Conservation (phyloP, 1,139 yeast genomes). For the Protomyces arabidopsidicola region DNA sequence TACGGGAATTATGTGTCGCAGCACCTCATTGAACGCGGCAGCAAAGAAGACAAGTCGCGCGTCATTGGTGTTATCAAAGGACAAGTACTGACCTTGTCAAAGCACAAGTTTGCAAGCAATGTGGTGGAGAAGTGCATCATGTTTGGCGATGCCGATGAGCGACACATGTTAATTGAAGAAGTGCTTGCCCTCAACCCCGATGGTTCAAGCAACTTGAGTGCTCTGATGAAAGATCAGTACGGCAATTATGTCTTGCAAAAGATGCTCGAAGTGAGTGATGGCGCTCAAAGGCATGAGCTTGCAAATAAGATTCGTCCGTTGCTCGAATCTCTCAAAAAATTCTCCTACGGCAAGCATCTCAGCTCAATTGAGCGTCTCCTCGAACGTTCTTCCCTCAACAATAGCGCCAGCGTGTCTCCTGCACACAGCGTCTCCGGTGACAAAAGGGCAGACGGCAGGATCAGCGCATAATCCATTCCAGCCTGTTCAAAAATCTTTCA, state of each 20-base stretch:
- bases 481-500: too few relatives aligned
- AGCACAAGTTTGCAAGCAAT: slow-evolving; percentile 95
- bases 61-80: slow-evolving; percentile 51
- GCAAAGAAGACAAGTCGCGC: slow-evolving; percentile 48
- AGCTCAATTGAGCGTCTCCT: slow-evolving; percentile 24
- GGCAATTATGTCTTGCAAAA: slow-evolving; percentile 97
- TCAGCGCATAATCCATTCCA: too few relatives aligned
- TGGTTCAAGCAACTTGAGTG: slow-evolving; percentile 32
- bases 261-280: slow-evolving; percentile 73
- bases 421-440: not conserved
- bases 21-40: slow-evolving; percentile 82
- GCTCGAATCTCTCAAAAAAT: slow-evolving; percentile 42
- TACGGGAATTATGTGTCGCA: slow-evolving; percentile 97
- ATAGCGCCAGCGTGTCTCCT: not conserved
- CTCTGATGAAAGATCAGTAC: slow-evolving; percentile 95
- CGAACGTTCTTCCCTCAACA: not conserved
- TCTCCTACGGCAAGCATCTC: slow-evolving; percentile 61
- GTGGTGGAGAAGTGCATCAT: slow-evolving; percentile 92
- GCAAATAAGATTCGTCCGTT: slow-evolving; percentile 44
- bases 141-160: slow-evolving; percentile 61
- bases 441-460: too few relatives aligned
- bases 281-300: slow-evolving; percentile 49
- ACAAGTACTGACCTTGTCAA: slow-evolving; percentile 73
- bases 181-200: slow-evolving; percentile 44
- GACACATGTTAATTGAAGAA: slow-evolving; percentile 57